Percentiles rank a stretch among this genome's conserved stretches.
phyloP scores from a whole-genome alignment of 805 yeast genomes.

The Nakazawaea populi region DNA sequence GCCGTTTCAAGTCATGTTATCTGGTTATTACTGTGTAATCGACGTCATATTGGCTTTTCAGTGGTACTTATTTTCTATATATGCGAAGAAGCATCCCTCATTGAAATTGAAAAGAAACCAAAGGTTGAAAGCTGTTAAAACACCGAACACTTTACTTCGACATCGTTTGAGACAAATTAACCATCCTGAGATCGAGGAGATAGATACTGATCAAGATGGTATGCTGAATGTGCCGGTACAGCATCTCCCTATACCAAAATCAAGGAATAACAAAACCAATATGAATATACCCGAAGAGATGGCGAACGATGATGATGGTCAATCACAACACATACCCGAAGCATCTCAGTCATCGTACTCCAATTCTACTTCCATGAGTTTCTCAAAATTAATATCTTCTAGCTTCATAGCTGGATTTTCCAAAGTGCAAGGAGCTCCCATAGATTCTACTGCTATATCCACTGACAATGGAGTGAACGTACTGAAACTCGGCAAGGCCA shows the following conservation, averaged over 20 bases:
- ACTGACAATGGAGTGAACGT: background rate
- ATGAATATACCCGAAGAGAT: too few species aligned
- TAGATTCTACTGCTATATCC: background rate
- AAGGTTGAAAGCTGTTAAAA: background rate
- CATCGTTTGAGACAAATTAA: conserved; percentile 2
- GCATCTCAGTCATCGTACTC: background rate
- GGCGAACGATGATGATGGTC: background rate
- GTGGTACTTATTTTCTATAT: conserved; percentile 36
- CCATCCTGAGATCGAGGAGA: conserved; percentile 2
- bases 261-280: background rate
- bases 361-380: conserved; percentile 3
- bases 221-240: background rate
- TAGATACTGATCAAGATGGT: conserved; percentile 7
- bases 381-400: conserved; percentile 19
- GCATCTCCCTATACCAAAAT: conserved; percentile 4
- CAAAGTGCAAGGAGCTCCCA: conserved; percentile 21
- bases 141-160: conserved; percentile 2
- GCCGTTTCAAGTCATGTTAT: conserved; percentile 40
- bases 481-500: conserved; percentile 18
- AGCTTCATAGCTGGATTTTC: conserved; percentile 24
- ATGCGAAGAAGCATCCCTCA: background rate
- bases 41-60: conserved; percentile 40
- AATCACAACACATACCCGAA: background rate
- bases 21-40: conserved; percentile 42
- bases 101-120: conserved; percentile 7